phyloP scores from a whole-genome alignment of 345 rosid genomes.

The Lepidium africanum region DNA sequence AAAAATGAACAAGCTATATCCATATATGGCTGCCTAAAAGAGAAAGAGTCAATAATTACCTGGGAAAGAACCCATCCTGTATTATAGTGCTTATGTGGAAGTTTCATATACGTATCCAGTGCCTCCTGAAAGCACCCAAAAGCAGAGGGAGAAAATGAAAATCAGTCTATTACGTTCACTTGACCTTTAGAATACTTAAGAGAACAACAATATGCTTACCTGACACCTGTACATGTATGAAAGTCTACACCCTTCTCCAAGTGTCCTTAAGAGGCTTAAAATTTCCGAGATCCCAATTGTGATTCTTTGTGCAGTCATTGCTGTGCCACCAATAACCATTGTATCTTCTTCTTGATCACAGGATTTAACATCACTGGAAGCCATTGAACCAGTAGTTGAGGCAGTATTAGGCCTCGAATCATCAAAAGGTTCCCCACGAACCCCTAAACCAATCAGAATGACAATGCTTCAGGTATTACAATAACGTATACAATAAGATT shows the following conservation, averaged over 20 bases:
- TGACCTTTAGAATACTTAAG: neutral
- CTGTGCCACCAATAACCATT: slow-evolving; percentile 38
- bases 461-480: slow-evolving; percentile 12
- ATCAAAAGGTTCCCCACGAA: slow-evolving; percentile 61
- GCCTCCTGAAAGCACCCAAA: slow-evolving; percentile 69
- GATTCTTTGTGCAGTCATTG: slow-evolving; percentile 42
- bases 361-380: slow-evolving; percentile 45
- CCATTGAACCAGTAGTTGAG: slow-evolving; percentile 43
- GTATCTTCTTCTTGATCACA: slow-evolving; percentile 56
- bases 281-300: slow-evolving; percentile 64
- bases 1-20: neutral
- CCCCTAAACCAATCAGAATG: slow-evolving; percentile 41
- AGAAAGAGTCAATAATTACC: slow-evolving; percentile 38
- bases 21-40: slow-evolving; percentile 1
- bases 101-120: slow-evolving; percentile 59
- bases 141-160: slow-evolving; percentile 22
- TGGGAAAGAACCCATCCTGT: slow-evolving; percentile 98
- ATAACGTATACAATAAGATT: neutral
- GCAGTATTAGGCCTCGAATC: slow-evolving; percentile 59
- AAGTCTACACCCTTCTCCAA: slow-evolving; percentile 93
- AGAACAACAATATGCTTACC: slow-evolving; percentile 36
- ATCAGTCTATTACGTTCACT: neutral
- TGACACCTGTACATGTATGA: slow-evolving; percentile 81
- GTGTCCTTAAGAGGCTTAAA: slow-evolving; percentile 63
- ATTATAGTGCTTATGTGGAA: slow-evolving; percentile 80